phyloP scores from a whole-genome alignment of 75 land plant species.

The Azolla pinnata region DNA sequence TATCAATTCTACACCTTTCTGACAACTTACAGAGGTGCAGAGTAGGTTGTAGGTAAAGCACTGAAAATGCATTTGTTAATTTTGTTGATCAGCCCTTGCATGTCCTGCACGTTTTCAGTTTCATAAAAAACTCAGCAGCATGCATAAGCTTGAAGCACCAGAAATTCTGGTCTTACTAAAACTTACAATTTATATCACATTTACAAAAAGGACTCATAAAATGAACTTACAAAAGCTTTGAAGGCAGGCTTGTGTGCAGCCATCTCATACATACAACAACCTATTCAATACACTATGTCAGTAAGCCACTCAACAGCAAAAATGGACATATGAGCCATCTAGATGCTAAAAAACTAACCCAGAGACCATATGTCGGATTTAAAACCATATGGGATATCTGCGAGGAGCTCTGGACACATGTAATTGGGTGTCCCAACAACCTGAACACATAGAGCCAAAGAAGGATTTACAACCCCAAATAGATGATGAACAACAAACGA shows the following conservation, averaged over 20 bases:
- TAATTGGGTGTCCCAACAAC: constrained; percentile 99
- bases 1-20: constrained; percentile 2
- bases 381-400: constrained; percentile 99
- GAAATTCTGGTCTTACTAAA: neutral
- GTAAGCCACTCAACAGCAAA: neutral
- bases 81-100: constrained; percentile 96
- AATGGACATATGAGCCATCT: neutral
- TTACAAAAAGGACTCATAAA: neutral
- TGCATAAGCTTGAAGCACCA: neutral
- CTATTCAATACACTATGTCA: constrained; percentile 32
- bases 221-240: constrained; percentile 85
- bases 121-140: neutral
- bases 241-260: constrained; percentile 98
- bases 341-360: constrained; percentile 34
- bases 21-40: constrained; percentile 92
- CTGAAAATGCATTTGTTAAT: constrained; percentile 93
- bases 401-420: constrained; percentile 99
- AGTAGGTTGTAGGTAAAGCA: constrained; percentile 78
- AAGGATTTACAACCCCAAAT: neutral
- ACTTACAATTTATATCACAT: neutral
- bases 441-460: constrained; percentile 19
- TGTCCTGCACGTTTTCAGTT: constrained; percentile 48
- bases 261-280: constrained; percentile 99
- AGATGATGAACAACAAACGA: neutral
- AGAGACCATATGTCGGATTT: constrained; percentile 99